A percentile compares a stretch with the other conserved stretches of the same genome.
These are phyloP conservation scores for Pulveroboletus sp. DNA, from an alignment of 768 basidiomycete species.

Conservation along the genomic window DNA sequence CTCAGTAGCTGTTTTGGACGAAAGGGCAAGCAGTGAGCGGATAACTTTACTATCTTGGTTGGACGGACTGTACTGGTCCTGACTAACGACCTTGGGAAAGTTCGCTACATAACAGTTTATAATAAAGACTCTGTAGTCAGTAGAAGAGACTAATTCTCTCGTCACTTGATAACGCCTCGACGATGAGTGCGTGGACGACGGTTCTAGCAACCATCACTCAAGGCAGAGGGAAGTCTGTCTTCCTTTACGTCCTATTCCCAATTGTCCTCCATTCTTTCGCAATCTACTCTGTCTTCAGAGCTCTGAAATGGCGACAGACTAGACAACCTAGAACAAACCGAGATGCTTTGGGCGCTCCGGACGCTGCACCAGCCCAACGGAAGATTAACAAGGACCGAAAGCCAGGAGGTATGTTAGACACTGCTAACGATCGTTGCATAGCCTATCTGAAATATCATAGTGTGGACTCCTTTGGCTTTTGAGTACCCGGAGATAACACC, in stretches of 20 bases:
- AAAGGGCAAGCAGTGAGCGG: no score
- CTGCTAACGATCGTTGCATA: neutral
- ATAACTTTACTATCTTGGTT: no score
- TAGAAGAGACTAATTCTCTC: no score
- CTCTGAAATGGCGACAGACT: slow-evolving; percentile 6
- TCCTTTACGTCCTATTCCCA: slow-evolving; percentile 9
- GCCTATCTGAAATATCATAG: slow-evolving; percentile 26
- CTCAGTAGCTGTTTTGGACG: no score
- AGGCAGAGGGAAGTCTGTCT: neutral
- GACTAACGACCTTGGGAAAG: no score
- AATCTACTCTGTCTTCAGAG: slow-evolving; percentile 14
- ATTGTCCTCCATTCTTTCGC: slow-evolving; percentile 11
- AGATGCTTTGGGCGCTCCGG: neutral
- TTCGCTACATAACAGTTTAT: no score
- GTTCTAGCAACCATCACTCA: neutral
- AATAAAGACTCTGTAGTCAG: no score
- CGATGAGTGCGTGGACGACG: slow-evolving; percentile 9
- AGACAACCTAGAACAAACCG: neutral
- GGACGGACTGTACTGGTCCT: no score
- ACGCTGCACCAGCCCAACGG: neutral
- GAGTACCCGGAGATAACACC: slow-evolving; percentile 49
- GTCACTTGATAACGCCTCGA: neutral
- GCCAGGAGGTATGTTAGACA: slow-evolving; percentile 21
- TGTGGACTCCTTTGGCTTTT: slow-evolving; percentile 52
- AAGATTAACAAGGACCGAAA: slow-evolving; percentile 18